A percentile compares a stretch with the other conserved stretches of the same genome.
Evolutionary conservation across 2,329 filamentous ascomycete genomes (phyloP).

Genomic region (Neospermospora avenae): DNA sequence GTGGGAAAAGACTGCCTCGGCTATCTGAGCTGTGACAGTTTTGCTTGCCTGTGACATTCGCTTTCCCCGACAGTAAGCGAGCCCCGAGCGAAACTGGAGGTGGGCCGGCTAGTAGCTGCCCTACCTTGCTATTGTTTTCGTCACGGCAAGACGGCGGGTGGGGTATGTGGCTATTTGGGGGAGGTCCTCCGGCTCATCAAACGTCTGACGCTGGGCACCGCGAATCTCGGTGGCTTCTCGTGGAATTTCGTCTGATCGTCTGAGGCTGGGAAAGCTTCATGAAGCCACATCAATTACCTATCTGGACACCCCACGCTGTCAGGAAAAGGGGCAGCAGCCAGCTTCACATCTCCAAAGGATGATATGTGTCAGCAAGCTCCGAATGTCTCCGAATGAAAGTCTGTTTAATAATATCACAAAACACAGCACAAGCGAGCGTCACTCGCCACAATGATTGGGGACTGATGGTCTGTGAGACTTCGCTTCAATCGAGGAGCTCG

Average conservation of each 20-base stretch:
- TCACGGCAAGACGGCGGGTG: background rate
- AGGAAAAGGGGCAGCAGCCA: constrained; percentile 12
- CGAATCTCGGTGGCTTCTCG: constrained; percentile 7
- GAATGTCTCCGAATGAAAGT: constrained; percentile 13
- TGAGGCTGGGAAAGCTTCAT: constrained; percentile 15
- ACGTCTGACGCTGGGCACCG: constrained; percentile 13
- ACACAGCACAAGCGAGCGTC: constrained; percentile 12
- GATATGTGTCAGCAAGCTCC: constrained; percentile 6
- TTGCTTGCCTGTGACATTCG: too few species aligned
- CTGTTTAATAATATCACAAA: background rate
- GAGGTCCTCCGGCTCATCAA: constrained; percentile 24
- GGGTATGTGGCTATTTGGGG: constrained; percentile 8
- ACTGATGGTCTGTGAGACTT: constrained; percentile 29
- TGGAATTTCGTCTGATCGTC: constrained; percentile 21
- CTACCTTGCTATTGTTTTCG: too few species aligned
- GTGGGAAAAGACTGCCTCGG: too few species aligned
- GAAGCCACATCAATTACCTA: background rate
- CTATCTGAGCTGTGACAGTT: too few species aligned
- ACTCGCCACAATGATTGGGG: constrained; percentile 25
- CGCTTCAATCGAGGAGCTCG: constrained; percentile 18
- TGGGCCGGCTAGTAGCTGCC: too few species aligned
- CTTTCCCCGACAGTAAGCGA: too few species aligned
- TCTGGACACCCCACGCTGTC: constrained; percentile 7
- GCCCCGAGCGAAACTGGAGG: too few species aligned
- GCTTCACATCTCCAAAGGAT: constrained; percentile 18